A percentile compares a stretch with the other conserved stretches of the same genome.
These are phyloP conservation scores for Solanum pinnatisectum DNA, from an alignment of 257 asterid species.

Conservation along the genomic window DNA sequence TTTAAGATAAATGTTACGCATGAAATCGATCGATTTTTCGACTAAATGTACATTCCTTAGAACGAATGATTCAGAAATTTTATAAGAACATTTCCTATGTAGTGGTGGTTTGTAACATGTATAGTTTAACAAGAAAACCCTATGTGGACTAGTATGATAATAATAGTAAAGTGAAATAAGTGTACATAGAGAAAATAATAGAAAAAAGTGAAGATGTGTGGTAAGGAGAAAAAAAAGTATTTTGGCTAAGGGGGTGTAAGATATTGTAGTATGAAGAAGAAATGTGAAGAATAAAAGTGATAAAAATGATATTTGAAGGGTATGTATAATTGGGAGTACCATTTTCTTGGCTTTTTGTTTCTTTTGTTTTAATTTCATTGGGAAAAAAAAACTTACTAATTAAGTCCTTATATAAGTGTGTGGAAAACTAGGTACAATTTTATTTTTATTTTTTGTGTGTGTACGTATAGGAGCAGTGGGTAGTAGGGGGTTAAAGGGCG, in stretches of 20 bases:
- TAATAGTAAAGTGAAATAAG: constrained; percentile 10
- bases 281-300: constrained; percentile 25
- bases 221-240: constrained; percentile 11
- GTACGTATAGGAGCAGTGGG: neutral
- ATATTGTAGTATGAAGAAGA: constrained; percentile 14
- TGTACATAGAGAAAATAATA: constrained; percentile 3
- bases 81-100: constrained; percentile 31
- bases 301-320: constrained; percentile 29
- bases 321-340: neutral
- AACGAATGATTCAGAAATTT: constrained; percentile 36
- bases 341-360: neutral
- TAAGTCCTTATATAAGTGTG: neutral
- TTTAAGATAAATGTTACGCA: constrained; percentile 37
- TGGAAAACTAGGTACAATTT: neutral
- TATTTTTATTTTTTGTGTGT: neutral
- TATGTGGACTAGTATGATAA: constrained; percentile 22
- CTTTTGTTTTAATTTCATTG: neutral
- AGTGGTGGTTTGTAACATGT: constrained; percentile 59
- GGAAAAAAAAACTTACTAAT: neutral
- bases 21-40: constrained; percentile 28
- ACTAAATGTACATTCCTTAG: constrained; percentile 4
- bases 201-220: constrained; percentile 16
- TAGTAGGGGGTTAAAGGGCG: neutral
- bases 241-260: constrained; percentile 20
- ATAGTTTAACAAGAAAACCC: constrained; percentile 38